Evolutionary conservation across 768 basidiomycete genomes (phyloP).

Genomic region (Daedaleopsis sinensis): DNA sequence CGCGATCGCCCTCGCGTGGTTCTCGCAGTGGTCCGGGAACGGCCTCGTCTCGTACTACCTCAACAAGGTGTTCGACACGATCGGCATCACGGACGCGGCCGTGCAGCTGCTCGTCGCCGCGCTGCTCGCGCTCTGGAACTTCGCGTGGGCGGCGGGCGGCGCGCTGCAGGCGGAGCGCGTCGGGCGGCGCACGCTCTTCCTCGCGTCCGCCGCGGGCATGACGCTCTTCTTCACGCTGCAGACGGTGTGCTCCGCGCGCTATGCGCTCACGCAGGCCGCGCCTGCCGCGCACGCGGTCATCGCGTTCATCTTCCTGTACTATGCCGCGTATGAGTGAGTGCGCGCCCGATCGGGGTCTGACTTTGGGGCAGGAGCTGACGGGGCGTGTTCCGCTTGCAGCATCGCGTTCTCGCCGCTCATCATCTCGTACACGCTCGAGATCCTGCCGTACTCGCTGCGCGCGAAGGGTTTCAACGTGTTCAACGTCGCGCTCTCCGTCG

Average conservation of each 20-base stretch:
- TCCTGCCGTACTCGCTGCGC: slow-evolving; percentile 80
- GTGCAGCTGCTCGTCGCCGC: slow-evolving; percentile 81
- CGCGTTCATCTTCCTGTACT: slow-evolving; percentile 84
- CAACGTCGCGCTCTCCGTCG: slow-evolving; percentile 74
- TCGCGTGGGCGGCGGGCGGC: too few species aligned
- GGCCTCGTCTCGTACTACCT: slow-evolving; percentile 87
- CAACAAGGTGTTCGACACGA: slow-evolving; percentile 66
- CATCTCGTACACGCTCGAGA: slow-evolving; percentile 87
- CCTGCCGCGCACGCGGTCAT: slow-evolving; percentile 72
- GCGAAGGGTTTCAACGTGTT: slow-evolving; percentile 87
- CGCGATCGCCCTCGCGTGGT: slow-evolving; percentile 78
- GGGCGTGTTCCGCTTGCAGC: slow-evolving; percentile 29
- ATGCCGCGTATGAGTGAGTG: slow-evolving; percentile 72
- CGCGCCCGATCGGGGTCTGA: background rate
- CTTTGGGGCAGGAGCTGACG: background rate
- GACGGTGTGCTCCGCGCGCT: slow-evolving; percentile 66
- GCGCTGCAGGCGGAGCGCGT: slow-evolving; percentile 64
- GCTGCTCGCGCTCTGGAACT: slow-evolving; percentile 83
- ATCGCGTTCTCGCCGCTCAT: slow-evolving; percentile 86
- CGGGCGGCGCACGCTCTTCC: slow-evolving; percentile 73
- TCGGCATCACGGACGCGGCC: slow-evolving; percentile 63
- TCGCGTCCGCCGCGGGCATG: slow-evolving; percentile 63
- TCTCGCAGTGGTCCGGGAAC: slow-evolving; percentile 87
- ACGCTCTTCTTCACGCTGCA: slow-evolving; percentile 67
- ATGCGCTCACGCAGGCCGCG: slow-evolving; percentile 42